Percentiles rank a stretch among this genome's conserved stretches.
Conservation (phyloP, 2,329 filamentous ascomycete genomes). For the Diplodia seriata region DNA sequence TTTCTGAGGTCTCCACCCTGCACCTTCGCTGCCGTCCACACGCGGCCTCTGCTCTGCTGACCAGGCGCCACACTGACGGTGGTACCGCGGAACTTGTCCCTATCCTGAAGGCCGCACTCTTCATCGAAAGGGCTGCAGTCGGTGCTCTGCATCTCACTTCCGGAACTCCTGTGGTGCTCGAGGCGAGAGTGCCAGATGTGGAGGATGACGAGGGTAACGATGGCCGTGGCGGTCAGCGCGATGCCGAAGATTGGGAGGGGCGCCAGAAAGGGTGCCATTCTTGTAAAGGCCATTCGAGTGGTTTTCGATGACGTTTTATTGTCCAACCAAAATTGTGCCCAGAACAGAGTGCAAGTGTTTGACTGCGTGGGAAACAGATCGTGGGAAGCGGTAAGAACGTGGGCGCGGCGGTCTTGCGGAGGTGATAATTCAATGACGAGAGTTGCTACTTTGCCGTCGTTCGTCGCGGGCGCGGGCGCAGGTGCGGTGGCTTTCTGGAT, state of each 20-base stretch:
- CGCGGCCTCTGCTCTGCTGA: not conserved
- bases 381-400: not conserved
- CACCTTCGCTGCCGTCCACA: not conserved
- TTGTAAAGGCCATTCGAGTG: not conserved
- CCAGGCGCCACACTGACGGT: not conserved
- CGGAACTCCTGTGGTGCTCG: not conserved
- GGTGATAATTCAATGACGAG: not conserved
- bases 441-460: not conserved
- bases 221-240: not conserved
- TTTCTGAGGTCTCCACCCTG: not conserved
- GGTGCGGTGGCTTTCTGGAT: not conserved
- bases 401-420: not conserved
- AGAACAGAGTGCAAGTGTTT: not conserved
- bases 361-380: not conserved
- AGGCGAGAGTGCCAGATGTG: constrained; percentile 8
- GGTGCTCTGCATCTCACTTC: not conserved
- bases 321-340: no score
- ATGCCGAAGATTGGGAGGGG: constrained; percentile 12
- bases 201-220: not conserved
- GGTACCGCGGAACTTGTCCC: not conserved
- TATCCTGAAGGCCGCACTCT: not conserved
- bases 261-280: not conserved
- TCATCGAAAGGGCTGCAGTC: not conserved
- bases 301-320: not conserved
- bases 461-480: not conserved